phyloP scores from a whole-genome alignment of 129 eudicot genomes.

The Tanacetum coccineum region DNA sequence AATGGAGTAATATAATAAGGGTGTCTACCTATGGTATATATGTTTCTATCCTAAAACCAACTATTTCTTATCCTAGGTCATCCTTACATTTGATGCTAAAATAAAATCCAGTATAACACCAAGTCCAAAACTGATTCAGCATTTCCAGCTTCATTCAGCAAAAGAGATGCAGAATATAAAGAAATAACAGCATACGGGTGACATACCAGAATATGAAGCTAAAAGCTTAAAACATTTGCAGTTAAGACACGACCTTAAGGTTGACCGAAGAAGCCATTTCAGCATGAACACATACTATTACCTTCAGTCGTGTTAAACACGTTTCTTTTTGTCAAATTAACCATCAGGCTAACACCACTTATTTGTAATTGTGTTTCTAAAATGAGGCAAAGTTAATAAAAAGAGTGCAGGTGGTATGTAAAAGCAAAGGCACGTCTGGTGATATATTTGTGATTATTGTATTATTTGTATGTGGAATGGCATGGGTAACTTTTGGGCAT shows the following conservation, averaged over 20 bases:
- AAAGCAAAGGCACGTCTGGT: too few species aligned
- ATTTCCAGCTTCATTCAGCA: background rate
- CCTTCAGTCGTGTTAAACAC: too few species aligned
- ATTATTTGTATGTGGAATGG: too few species aligned
- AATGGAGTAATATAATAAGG: background rate
- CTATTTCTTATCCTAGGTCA: background rate
- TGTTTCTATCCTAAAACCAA: background rate
- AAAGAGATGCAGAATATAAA: background rate
- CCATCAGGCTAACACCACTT: too few species aligned
- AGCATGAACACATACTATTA: background rate
- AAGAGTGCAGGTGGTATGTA: too few species aligned
- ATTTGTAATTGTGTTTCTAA: too few species aligned
- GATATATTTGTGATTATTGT: too few species aligned
- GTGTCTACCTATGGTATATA: background rate
- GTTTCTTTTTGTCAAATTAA: too few species aligned
- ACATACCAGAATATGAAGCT: too few species aligned
- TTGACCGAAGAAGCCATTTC: background rate
- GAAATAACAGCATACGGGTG: too few species aligned
- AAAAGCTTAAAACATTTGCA: background rate
- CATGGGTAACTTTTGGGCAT: too few species aligned
- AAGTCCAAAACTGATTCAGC: constrained; percentile 14
- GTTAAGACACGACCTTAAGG: constrained; percentile 14
- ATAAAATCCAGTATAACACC: constrained; percentile 2
- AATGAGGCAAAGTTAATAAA: too few species aligned
- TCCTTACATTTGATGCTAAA: background rate